Evolutionary conservation across 768 basidiomycete species (phyloP).

Genomic region (Exidia glandulosa): DNA sequence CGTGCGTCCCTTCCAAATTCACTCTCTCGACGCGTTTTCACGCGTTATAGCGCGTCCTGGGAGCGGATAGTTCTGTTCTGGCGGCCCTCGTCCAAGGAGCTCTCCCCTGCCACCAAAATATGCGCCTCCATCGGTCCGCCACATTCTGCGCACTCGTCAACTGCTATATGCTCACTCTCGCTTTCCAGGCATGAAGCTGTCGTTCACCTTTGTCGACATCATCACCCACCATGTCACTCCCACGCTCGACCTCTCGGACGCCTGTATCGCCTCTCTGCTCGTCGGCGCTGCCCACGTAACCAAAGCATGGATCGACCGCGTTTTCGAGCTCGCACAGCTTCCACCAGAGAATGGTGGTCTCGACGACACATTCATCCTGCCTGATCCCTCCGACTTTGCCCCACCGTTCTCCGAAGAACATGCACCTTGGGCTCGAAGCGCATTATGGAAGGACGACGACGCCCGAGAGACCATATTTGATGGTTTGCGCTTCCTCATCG

Average conservation of each 20-base stretch:
- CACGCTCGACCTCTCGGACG: neutral
- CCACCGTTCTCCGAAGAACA: neutral
- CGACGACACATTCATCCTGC: neutral
- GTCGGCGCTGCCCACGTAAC: neutral
- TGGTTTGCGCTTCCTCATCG: neutral
- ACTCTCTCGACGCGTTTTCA: neutral
- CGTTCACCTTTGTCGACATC: neutral
- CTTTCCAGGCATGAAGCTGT: neutral
- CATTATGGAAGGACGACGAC: neutral
- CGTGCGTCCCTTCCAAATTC: neutral
- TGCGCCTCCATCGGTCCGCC: neutral
- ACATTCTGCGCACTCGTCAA: neutral
- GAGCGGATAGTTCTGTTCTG: neutral
- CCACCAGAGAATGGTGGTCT: neutral
- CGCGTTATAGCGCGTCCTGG: neutral
- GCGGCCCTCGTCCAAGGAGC: neutral
- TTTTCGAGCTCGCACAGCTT: neutral
- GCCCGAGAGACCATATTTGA: neutral
- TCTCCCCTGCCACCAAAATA: neutral
- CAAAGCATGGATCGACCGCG: neutral
- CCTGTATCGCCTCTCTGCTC: neutral
- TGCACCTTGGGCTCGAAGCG: neutral
- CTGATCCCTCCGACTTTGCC: neutral
- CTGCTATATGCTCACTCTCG: neutral
- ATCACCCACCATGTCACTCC: neutral